These are phyloP conservation scores for Rhizopogon salebrosus DNA, from an alignment of 768 basidiomycete species.

Conservation along the genomic window DNA sequence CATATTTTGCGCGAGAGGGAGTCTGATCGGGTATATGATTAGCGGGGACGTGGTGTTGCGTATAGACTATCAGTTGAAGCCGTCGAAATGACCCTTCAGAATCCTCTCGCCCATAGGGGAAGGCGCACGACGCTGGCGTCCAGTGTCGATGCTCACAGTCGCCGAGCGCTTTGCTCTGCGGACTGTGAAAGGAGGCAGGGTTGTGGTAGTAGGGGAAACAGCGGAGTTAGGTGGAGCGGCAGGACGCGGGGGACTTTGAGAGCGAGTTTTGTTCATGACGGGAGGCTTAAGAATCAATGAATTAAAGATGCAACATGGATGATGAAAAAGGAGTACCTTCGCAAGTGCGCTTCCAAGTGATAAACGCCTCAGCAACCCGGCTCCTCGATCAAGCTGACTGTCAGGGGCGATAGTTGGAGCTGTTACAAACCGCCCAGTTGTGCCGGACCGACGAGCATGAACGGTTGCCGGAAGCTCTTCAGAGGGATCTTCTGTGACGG, in stretches of 20 bases:
- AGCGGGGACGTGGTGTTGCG: not conserved
- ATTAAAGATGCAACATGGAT: not conserved
- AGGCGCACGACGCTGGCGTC: slow-evolving; percentile 60
- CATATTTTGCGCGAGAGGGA: not conserved
- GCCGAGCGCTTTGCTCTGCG: slow-evolving; percentile 51
- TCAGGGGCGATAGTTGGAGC: slow-evolving; percentile 37
- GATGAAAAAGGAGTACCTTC: slow-evolving; percentile 42
- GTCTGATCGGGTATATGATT: not conserved
- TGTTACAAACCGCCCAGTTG: slow-evolving; percentile 47
- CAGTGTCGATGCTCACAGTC: slow-evolving; percentile 39
- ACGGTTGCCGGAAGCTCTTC: slow-evolving; percentile 37
- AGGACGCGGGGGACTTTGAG: slow-evolving; percentile 28
- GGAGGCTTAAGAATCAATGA: slow-evolving; percentile 7
- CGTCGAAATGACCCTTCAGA: slow-evolving; percentile 87
- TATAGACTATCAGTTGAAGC: slow-evolving; percentile 57
- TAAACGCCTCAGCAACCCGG: slow-evolving; percentile 68
- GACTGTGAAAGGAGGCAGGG: slow-evolving; percentile 20
- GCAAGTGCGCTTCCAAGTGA: slow-evolving; percentile 59
- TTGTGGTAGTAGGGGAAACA: slow-evolving; percentile 11
- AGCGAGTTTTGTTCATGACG: slow-evolving; percentile 15
- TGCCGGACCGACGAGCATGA: slow-evolving; percentile 61
- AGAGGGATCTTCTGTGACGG: slow-evolving; percentile 32
- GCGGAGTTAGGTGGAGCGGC: slow-evolving; percentile 50
- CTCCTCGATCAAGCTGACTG: slow-evolving; percentile 56
- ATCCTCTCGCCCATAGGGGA: slow-evolving; percentile 91